These are phyloP conservation scores for Phytophthora multivora DNA, from an alignment of 352 stramenopile genomes.

Conservation along the genomic window DNA sequence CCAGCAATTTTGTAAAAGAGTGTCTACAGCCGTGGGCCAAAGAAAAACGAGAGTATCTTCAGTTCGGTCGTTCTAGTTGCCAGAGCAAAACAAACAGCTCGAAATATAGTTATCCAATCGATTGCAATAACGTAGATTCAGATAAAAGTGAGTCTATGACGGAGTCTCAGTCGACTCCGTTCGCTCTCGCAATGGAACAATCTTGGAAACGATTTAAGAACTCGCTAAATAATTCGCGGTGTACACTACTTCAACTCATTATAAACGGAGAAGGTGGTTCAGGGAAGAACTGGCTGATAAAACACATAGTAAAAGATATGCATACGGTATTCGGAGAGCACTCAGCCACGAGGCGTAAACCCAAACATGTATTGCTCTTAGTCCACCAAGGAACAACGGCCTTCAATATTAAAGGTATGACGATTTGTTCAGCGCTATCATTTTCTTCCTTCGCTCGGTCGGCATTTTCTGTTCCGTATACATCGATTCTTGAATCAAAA, in stretches of 20 bases:
- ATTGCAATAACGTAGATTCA: too few species aligned
- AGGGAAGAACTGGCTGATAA: not conserved
- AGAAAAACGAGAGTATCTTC: too few species aligned
- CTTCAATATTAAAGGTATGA: conserved; percentile 4
- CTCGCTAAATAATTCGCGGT: not conserved
- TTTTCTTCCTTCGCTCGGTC: not conserved
- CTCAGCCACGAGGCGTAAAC: not conserved
- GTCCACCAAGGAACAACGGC: not conserved
- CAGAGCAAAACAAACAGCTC: too few species aligned
- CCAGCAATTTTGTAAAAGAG: too few species aligned
- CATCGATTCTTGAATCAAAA: not conserved
- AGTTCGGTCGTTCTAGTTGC: too few species aligned
- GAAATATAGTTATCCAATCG: too few species aligned
- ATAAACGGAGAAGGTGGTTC: not conserved
- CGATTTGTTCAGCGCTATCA: not conserved
- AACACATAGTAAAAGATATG: conserved; percentile 1
- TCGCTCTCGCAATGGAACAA: not conserved
- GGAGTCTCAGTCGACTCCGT: not conserved
- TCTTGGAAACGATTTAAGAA: not conserved
- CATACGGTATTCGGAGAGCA: conserved; percentile 1
- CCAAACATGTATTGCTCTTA: not conserved
- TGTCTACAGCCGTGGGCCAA: too few species aligned
- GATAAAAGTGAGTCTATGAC: not conserved
- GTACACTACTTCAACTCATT: not conserved
- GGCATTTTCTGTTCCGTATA: not conserved